A percentile compares a stretch with the other conserved stretches of the same genome.
Conservation (phyloP, 169 alveolate genomes). For the Eimeria praecox region DNA sequence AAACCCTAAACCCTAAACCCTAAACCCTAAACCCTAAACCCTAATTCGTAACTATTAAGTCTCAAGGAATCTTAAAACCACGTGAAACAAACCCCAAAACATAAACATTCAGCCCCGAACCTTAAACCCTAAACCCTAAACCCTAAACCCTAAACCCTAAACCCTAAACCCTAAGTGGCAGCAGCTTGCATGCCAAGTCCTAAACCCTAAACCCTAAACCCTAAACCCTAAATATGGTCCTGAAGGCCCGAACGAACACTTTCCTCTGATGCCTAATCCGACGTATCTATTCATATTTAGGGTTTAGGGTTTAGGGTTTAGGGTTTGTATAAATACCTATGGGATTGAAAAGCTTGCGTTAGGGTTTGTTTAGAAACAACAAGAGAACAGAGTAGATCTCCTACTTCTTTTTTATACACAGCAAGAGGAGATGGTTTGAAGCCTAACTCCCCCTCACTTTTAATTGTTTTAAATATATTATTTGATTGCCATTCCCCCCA, state of each 20-base stretch:
- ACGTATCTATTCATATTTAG: no score
- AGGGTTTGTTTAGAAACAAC: not conserved
- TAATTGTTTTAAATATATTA: not conserved
- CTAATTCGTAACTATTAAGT: not conserved
- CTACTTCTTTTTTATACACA: not conserved
- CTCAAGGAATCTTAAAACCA: no score
- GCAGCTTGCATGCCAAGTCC: not conserved
- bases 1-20: conserved; percentile 41
- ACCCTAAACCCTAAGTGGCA: no score
- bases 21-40: conserved; percentile 32
- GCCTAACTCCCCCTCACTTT: not conserved
- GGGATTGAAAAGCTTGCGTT: not conserved
- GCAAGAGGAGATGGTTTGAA: not conserved
- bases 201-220: not conserved
- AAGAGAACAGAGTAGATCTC: not conserved
- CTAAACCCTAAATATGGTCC: no score
- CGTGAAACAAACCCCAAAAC: no score
- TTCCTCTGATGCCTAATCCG: no score
- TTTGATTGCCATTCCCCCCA: not conserved
- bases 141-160: not conserved
- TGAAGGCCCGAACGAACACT: no score
- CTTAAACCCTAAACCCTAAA: not conserved
- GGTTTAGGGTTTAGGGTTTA: no score
- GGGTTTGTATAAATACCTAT: not conserved
- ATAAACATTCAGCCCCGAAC: not conserved